Base-by-base conservation (phyloP, 2,329 filamentous ascomycete genomes). In the Aspergillus phoenicis region DNA sequence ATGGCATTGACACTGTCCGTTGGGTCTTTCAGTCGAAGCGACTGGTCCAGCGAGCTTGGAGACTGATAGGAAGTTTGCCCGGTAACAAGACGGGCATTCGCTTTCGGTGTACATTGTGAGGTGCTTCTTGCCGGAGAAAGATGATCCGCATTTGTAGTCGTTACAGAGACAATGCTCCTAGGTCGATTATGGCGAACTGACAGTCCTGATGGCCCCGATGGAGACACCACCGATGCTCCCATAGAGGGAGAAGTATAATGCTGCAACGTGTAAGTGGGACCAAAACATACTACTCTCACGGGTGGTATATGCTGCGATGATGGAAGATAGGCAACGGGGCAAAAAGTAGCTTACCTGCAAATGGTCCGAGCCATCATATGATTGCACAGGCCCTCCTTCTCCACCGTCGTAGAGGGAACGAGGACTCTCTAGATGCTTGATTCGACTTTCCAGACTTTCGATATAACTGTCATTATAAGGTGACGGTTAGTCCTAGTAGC, bases 1-100 rank as follows among this genome's bases (percentile, higher is more conserved):
- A 82, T 82, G 2, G 80, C 81, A 62, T 81, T 78, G 2, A 74
- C 77, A 0, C 78, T 76, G 2, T 76, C 73, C 17, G 30, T 43
- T 7, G 53, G 28, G 8, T 17, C 41, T n/a, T 54, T 59, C 5
- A 53, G 36, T 10, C 24, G 55, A 45, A 28, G 26, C 7, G 51
- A 11, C 15, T 43, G 45, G 13, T 58, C 59, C 7, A 55, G 39
- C 5, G 54, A 48, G 26, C 22, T 11, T 20, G 11, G 13, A 3
- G 39, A 7, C 5, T n/a, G 5, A 13, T 4, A 45, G 4, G n/a
- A 5, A 20, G 26, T 22, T 17, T n/a, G 26, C n/a, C 22, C 30
- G 17, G 8, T 15, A 2, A 47, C 6, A 1, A 36, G 48, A 13
- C 17, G 17, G 8, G 49, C 4, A 60, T 43, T 56, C 8, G 26